Conservation (phyloP, 1,139 yeast species). For the Spathaspora sp. region DNA sequence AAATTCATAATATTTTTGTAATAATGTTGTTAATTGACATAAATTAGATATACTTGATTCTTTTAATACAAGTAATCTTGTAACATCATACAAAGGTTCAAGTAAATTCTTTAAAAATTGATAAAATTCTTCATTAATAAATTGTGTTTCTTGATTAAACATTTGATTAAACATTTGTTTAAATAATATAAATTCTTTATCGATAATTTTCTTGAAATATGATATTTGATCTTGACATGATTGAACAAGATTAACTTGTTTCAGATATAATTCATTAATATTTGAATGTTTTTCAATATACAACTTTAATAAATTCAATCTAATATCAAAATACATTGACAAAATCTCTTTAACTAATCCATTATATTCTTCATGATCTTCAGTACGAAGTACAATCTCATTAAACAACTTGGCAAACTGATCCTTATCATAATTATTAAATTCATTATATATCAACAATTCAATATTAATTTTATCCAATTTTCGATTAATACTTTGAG, state of each 20-base stretch:
- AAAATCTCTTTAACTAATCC: conserved; percentile 71
- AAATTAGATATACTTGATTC: conserved; percentile 66
- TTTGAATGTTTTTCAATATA: conserved; percentile 29
- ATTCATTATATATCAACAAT: conserved; percentile 54
- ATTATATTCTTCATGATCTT: conserved; percentile 53
- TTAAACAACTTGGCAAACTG: conserved; percentile 36
- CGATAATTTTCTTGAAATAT: conserved; percentile 56
- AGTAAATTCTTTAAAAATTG: conserved; percentile 61
- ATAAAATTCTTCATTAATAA: conserved; percentile 36
- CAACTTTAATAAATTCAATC: conserved; percentile 48
- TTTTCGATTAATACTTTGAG: conserved; percentile 37
- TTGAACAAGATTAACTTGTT: conserved; percentile 41
- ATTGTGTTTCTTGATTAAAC: conserved; percentile 29
- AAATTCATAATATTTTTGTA: conserved; percentile 67
- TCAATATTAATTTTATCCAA: conserved; percentile 31
- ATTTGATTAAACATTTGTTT: conserved; percentile 49
- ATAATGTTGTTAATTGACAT: conserved; percentile 72
- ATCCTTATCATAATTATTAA: conserved; percentile 27
- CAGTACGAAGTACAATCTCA: conserved; percentile 53
- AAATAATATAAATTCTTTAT: conserved; percentile 62
- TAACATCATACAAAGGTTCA: conserved; percentile 73
- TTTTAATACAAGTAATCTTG: conserved; percentile 64
- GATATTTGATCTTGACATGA: conserved; percentile 59
- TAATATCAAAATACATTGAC: conserved; percentile 57
- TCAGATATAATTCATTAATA: conserved; percentile 8